These are phyloP conservation scores for Cladosporium sp. DNA, from an alignment of 2,329 filamentous ascomycete genomes.

Conservation along the genomic window DNA sequence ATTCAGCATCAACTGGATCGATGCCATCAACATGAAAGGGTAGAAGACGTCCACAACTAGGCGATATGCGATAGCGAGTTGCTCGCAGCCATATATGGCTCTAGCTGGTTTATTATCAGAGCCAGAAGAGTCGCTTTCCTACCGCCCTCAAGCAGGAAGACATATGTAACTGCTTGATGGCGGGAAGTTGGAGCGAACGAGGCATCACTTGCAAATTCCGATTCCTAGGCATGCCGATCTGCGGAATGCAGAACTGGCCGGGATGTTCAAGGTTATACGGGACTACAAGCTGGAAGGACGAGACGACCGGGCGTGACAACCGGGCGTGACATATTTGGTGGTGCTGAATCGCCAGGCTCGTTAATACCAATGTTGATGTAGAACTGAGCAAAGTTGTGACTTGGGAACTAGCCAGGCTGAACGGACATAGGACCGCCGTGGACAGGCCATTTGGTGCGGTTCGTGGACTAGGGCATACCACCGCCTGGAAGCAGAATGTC, in stretches of 20 bases:
- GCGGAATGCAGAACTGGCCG: conserved; percentile 82
- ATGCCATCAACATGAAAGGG: no score
- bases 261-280: conserved; percentile 74
- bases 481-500: no score
- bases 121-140: no score
- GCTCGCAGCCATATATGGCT: no score
- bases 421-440: conserved; percentile 81
- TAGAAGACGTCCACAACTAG: no score
- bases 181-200: no score
- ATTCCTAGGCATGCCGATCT: conserved; percentile 75
- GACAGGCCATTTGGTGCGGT: conserved; percentile 89
- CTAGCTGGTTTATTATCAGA: no score
- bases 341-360: conserved; percentile 45
- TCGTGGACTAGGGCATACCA: conserved; percentile 69
- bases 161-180: no score
- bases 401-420: conserved; percentile 94
- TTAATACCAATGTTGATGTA: conserved; percentile 88
- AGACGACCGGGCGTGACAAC: conserved; percentile 74
- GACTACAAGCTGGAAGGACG: conserved; percentile 76
- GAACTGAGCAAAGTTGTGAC: conserved; percentile 75
- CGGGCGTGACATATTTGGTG: conserved; percentile 83
- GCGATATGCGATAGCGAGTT: no score
- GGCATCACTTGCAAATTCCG: conserved; percentile 64
- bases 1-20: no score
- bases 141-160: no score